Base-by-base conservation (phyloP, 805 yeast species). In the Torulaspora delbrueckii region DNA sequence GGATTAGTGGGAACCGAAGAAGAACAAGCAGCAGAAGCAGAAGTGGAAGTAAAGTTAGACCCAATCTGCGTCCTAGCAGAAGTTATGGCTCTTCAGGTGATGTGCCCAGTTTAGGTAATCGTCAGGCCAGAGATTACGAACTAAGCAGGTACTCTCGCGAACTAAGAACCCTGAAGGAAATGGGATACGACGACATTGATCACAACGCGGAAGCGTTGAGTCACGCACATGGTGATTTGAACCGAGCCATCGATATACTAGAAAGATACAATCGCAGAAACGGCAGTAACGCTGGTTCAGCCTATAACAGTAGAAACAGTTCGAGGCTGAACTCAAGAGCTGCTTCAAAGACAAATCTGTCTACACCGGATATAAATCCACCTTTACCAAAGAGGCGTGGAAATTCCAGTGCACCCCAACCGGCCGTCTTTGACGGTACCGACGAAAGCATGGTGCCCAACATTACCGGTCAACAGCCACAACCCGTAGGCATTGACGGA, bases 151-250 rank as follows among this genome's bases (percentile, higher is more conserved):
- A 75, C 57, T 68, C 71, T 33, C 70, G 70, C 37, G 77, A 73
- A 48, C 76, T 79, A 12, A 68, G 72, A 40, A 65, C 67, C 43
- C 63, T 80, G 51, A 73, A 71, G 54, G 72, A 74, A 16, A 72
- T 74, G 64, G 95, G 91, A 0, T 82, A 68, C 54, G 64, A 62
- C 16, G 77, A 82, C 60, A 69, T 72, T 34, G 84, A 82, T 52
- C 67, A 75, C 26, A 74, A 76, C 47, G 68, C 79, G 43, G 93
- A 86, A 56, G 86, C 89, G 23, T 70, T 86, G 50, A 67, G 71
- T 8, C 63, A 77, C 30, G 68, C 83, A 13, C 68, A 70, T 40
- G 95, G 95, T 12, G 77, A 79, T 57, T 57, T 83, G 8, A 74
- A 74, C 32, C 54, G 63, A 14, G 91, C 95, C 1, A 62, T 79